A percentile compares a stretch with the other conserved stretches of the same genome.
phyloP scores from a whole-genome alignment of 495 filamentous ascomycete species.

The Lepraria neglecta region DNA sequence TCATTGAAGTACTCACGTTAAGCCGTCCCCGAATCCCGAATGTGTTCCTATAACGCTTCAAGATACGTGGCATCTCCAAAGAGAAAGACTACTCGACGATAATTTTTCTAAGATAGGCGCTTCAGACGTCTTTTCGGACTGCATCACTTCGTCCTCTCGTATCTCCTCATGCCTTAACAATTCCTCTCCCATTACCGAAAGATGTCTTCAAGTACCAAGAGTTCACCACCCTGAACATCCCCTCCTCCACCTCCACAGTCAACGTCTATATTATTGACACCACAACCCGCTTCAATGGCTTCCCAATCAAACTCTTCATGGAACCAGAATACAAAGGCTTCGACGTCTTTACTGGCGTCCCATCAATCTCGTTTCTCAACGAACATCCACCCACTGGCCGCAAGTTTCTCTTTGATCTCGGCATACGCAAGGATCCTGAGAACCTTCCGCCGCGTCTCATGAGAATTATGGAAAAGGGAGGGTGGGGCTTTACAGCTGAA shows the following conservation, averaged over 20 bases:
- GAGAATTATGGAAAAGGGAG: conserved; percentile 38
- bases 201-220: too few relatives aligned
- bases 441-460: conserved; percentile 36
- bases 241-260: conserved; percentile 34
- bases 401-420: conserved; percentile 52
- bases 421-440: conserved; percentile 47
- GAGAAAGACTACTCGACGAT: too few relatives aligned
- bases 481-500: conserved; percentile 34
- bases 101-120: too few relatives aligned
- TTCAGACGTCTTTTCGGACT: too few relatives aligned
- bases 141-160: too few relatives aligned
- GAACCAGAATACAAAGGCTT: conserved; percentile 39
- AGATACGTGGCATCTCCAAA: too few relatives aligned
- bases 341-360: conserved; percentile 28
- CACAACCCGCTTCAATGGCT: conserved; percentile 33
- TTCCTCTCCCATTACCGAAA: too few relatives aligned
- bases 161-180: too few relatives aligned
- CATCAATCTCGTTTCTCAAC: conserved; percentile 49
- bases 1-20: too few relatives aligned
- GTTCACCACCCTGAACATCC: too few relatives aligned
- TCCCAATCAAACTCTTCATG: conserved; percentile 33
- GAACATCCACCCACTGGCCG: conserved; percentile 38
- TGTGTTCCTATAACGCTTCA: too few relatives aligned
- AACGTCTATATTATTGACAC: conserved; percentile 50
- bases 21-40: too few relatives aligned